Base-by-base conservation (phyloP, 2,329 filamentous ascomycete species). In the Aureobasidium sp. region DNA sequence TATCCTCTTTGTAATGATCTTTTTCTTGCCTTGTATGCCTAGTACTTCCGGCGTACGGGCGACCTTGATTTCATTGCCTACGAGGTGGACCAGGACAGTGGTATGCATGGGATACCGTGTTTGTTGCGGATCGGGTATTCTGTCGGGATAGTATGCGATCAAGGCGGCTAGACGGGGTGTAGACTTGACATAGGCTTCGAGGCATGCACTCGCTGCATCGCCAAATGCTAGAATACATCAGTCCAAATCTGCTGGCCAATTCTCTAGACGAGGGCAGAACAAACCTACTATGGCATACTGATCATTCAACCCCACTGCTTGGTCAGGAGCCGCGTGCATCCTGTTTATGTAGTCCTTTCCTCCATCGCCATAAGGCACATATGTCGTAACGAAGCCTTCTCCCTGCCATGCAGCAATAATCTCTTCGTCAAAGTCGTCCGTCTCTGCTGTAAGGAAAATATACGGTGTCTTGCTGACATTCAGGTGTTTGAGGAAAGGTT, bases 261-360 rank as follows among this genome's bases (percentile, higher is more conserved):
- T 5, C 20, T 2, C 1, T 9, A 13, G 7, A 15, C 63, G 27
- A 46, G 32, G n/a, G 37, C 10, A 61, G n/a, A 41, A 64, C 65
- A 64, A 77, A 86, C 84, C 83, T 71, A 87, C 79, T 66, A 87
- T 81, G 3, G 80, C 84, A 71, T 85, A 88, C 63, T 81, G 80
- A 70, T 85, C 84, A n/a, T 77, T 78, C 1, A 79, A 75, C 3
- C 84, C 82, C 39, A 86, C 75, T 65, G 85, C 80, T 10, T 77
- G 76, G 44, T 84, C 81, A 57, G 80, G 81, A 39, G 83, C 71
- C 20, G 74, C 72, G 64, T 81, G 78, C 62, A 87, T 69, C 59
- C 72, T 73, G 52, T 75, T 71, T n/a, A 78, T 72, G 56, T 78
- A 80, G 50, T 74, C 72, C 62, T 76, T 74, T 20, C 81, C 79